A percentile compares a stretch with the other conserved stretches of the same genome.
These are phyloP conservation scores for Spiraea crenata DNA, from an alignment of 331 rosid species.

Conservation along the genomic window DNA sequence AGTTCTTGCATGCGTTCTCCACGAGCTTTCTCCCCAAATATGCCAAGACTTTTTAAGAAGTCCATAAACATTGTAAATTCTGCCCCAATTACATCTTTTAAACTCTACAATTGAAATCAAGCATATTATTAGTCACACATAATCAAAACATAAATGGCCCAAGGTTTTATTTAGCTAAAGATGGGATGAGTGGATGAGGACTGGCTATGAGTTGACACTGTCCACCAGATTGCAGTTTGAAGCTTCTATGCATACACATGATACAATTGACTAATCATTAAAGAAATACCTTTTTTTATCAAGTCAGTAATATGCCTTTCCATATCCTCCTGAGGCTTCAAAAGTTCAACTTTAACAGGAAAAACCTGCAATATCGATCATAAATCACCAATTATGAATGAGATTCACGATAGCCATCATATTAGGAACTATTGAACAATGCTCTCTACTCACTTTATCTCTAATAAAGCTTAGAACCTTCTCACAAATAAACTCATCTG, in stretches of 20 bases:
- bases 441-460: constrained; percentile 62
- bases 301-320: constrained; percentile 93
- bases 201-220: background rate
- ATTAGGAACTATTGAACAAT: constrained; percentile 9
- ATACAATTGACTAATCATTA: constrained; percentile 14
- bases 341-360: constrained; percentile 75
- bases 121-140: constrained; percentile 26
- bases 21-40: constrained; percentile 84
- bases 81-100: constrained; percentile 81
- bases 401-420: constrained; percentile 14
- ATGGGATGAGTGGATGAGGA: background rate
- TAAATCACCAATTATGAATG: constrained; percentile 19
- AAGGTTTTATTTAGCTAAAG: background rate
- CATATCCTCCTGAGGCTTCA: constrained; percentile 95
- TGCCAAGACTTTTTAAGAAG: constrained; percentile 73
- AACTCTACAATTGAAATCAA: constrained; percentile 56
- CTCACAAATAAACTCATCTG: constrained; percentile 74
- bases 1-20: constrained; percentile 82
- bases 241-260: constrained; percentile 4
- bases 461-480: constrained; percentile 78
- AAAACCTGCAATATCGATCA: constrained; percentile 56
- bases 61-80: constrained; percentile 92
- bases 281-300: constrained; percentile 68
- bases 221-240: background rate
- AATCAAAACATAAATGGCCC: background rate